Base-by-base conservation (phyloP, 2,329 filamentous ascomycete species). In the Fusarium lateritium region DNA sequence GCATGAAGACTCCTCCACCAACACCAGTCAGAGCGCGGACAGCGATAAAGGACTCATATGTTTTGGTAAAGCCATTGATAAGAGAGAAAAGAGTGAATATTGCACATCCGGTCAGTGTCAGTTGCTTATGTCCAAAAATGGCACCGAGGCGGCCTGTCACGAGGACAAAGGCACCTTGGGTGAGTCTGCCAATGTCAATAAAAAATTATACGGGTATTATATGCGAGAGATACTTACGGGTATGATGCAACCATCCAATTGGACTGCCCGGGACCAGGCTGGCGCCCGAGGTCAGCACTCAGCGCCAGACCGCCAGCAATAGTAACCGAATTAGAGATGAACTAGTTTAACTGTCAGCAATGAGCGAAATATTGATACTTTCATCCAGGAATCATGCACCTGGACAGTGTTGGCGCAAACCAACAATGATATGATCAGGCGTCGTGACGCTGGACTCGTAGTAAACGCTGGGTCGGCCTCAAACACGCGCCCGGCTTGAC, bases 151-250 rank as follows among this genome's bases (percentile, higher is more conserved):
- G 82, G 7, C 86, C 86, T 8, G 80, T 82, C 5, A 85, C 79
- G 1, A 88, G 76, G 17, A 88, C 84, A 61, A 88, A 86, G 3
- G 85, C 81, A 4, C 85, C 82, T 64, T 86, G 83, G 0, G 85
- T 83, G 14, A 86, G 75, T 3, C 82, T 84, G 0, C 1, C 3
- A 3, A 22, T 0, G n/a, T 62, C 2, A 54, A 3, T 2, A 3
- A 2, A 3, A 0, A 5, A 1, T n/a, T 0, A 7, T 6, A 3
- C 1, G 0, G 2, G 7, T 4, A 5, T 24, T 24, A 7, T 1
- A 0, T 5, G 3, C 0, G 24, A 4, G 9, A 38, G 13, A 26
- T 7, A 26, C 36, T 11, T 22, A 67, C 63, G 63, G 63, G 14
- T 66, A 66, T 2, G 63, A 52, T 5, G 63, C 63, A 0, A n/a